A percentile compares a stretch with the other conserved stretches of the same genome.
phyloP scores from a whole-genome alignment of 306 rosid genomes.

The Astragalus membranaceus region DNA sequence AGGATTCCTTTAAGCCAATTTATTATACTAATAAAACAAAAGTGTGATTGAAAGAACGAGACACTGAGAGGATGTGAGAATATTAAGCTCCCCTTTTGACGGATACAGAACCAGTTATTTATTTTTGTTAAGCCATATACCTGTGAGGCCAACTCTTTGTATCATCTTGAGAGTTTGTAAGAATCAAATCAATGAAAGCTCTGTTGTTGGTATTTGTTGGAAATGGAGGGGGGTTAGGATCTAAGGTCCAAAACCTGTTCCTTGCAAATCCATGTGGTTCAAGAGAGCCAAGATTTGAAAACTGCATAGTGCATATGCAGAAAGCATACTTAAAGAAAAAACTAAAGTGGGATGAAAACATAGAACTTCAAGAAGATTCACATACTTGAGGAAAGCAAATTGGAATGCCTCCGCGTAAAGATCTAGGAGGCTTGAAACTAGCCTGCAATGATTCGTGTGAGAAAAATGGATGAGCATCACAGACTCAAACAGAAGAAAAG shows the following conservation, averaged over 20 bases:
- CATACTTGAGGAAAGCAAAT: constrained; percentile 78
- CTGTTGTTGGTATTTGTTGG: constrained; percentile 36
- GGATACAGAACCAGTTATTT: not conserved
- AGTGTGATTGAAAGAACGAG: not conserved
- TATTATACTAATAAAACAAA: not conserved
- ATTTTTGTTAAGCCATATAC: constrained; percentile 17
- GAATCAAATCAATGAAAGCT: constrained; percentile 62
- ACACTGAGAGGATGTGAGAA: not conserved
- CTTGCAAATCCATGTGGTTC: constrained; percentile 80
- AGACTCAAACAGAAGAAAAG: not conserved
- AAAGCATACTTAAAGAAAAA: not conserved
- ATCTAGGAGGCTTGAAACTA: constrained; percentile 54
- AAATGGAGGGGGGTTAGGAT: constrained; percentile 65
- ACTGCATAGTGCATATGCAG: constrained; percentile 54
- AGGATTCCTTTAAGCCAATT: not conserved
- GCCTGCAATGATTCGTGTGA: constrained; percentile 41
- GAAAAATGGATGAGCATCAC: not conserved
- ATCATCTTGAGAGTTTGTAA: constrained; percentile 55
- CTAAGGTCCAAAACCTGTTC: constrained; percentile 62
- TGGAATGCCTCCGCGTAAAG: constrained; percentile 82
- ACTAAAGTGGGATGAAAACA: not conserved
- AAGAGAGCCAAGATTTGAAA: constrained; percentile 49
- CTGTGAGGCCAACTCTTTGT: constrained; percentile 64
- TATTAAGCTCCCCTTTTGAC: not conserved
- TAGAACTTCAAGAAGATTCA: constrained; percentile 9